Evolutionary conservation across 192 early-diverging fungal genomes (phyloP).

Genomic region (Allomyces macrogynus): DNA sequence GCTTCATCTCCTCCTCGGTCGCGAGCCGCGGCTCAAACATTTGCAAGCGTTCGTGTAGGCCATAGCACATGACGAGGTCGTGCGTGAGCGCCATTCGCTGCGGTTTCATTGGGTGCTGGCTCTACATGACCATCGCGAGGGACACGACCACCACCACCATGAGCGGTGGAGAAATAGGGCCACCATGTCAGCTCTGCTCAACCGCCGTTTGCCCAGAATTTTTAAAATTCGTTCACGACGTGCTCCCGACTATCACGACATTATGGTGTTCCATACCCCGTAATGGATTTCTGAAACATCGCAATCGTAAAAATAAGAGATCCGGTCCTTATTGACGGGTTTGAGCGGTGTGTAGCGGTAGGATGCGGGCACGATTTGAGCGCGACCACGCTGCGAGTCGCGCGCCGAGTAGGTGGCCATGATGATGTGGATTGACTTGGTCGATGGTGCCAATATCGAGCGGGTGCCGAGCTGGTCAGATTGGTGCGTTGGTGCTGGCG

Average conservation of each 20-base stretch:
- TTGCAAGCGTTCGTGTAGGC: slow-evolving; percentile 74
- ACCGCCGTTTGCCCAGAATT: no score
- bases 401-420: no score
- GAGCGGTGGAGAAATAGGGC: not conserved
- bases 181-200: no score
- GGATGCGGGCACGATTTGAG: no score
- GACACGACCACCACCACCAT: not conserved
- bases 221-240: no score
- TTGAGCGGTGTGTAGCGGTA: no score
- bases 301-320: not conserved
- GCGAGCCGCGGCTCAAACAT: slow-evolving; percentile 65
- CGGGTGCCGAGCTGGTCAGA: no score
- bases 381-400: no score
- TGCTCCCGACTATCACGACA: no score
- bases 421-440: no score
- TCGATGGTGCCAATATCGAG: no score
- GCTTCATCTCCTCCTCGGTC: slow-evolving; percentile 76
- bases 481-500: no score
- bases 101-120: slow-evolving; percentile 65
- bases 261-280: not conserved
- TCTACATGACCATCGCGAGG: not conserved
- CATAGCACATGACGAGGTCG: slow-evolving; percentile 82
- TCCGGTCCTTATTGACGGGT: not conserved
- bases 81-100: slow-evolving; percentile 86
- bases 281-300: not conserved